A percentile compares a stretch with the other conserved stretches of the same genome.
These are phyloP conservation scores for Fusarium sp. DNA, from an alignment of 2,329 filamentous ascomycete species.

Conservation along the genomic window DNA sequence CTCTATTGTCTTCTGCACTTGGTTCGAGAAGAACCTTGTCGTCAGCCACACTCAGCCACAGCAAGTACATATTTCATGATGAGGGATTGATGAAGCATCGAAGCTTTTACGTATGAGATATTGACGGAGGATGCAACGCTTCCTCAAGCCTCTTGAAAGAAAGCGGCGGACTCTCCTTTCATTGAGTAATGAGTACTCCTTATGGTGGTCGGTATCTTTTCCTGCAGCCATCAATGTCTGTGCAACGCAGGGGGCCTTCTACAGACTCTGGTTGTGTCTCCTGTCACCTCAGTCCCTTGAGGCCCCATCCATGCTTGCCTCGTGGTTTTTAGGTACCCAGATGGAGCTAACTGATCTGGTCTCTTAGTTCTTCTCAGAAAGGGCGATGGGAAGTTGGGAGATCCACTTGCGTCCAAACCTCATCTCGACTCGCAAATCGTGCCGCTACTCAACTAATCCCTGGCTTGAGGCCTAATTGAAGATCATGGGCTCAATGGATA, in stretches of 20 bases:
- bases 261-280: not conserved
- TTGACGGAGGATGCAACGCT: not conserved
- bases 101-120: slow-evolving; percentile 29
- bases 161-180: not conserved
- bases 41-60: slow-evolving; percentile 26
- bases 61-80: not conserved
- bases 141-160: not conserved
- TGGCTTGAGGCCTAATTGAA: slow-evolving; percentile 1
- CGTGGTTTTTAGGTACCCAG: slow-evolving; percentile 21
- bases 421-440: not conserved
- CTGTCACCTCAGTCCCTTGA: slow-evolving; percentile 7
- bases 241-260: slow-evolving; percentile 14
- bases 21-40: slow-evolving; percentile 27
- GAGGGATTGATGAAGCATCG: not conserved
- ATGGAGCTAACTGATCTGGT: not conserved
- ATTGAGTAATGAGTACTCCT: not conserved
- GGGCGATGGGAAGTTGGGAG: not conserved
- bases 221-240: slow-evolving; percentile 3
- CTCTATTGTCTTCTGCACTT: slow-evolving; percentile 16
- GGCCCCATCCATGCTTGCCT: slow-evolving; percentile 28
- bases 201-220: not conserved
- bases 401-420: not conserved
- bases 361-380: not conserved
- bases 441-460: not conserved
- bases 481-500: slow-evolving; percentile 4